phyloP scores from a whole-genome alignment of 345 rosid species.

The Salix exigua region DNA sequence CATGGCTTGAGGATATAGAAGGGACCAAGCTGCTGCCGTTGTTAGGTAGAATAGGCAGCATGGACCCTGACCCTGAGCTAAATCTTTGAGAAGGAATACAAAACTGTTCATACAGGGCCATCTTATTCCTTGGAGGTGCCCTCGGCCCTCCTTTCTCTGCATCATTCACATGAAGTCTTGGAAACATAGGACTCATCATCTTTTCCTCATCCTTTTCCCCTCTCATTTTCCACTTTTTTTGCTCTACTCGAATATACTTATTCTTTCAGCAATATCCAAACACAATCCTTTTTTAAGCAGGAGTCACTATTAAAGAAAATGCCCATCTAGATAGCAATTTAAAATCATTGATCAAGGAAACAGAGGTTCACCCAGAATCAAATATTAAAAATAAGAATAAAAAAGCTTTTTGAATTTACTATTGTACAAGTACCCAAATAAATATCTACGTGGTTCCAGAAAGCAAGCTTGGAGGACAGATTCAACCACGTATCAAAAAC shows the following conservation, averaged over 20 bases:
- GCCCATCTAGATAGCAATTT: neutral
- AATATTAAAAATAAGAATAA: too few species aligned
- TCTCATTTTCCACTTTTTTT: slow-evolving; percentile 27
- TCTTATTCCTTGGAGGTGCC: slow-evolving; percentile 73
- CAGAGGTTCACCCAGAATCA: neutral
- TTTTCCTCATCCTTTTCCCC: slow-evolving; percentile 45
- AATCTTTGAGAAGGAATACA: slow-evolving; percentile 54
- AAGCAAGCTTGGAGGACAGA: neutral
- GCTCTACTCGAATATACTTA: slow-evolving; percentile 9
- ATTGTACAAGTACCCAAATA: neutral
- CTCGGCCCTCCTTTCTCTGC: slow-evolving; percentile 60
- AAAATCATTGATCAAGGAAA: neutral
- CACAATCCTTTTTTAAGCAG: slow-evolving; percentile 10
- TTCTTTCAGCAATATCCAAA: slow-evolving; percentile 12
- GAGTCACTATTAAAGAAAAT: neutral
- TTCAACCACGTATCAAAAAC: slow-evolving; percentile 10
- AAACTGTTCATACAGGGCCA: slow-evolving; percentile 72
- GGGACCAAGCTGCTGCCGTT: slow-evolving; percentile 29
- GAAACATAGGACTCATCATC: slow-evolving; percentile 55
- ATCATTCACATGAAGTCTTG: slow-evolving; percentile 67
- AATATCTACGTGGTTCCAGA: neutral
- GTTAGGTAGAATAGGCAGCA: slow-evolving; percentile 35
- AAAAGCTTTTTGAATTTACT: neutral
- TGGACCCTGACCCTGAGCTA: slow-evolving; percentile 28
- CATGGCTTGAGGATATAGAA: slow-evolving; percentile 35